Base-by-base conservation (phyloP, 2,329 filamentous ascomycete species). In the Leptographium wingfieldii region DNA sequence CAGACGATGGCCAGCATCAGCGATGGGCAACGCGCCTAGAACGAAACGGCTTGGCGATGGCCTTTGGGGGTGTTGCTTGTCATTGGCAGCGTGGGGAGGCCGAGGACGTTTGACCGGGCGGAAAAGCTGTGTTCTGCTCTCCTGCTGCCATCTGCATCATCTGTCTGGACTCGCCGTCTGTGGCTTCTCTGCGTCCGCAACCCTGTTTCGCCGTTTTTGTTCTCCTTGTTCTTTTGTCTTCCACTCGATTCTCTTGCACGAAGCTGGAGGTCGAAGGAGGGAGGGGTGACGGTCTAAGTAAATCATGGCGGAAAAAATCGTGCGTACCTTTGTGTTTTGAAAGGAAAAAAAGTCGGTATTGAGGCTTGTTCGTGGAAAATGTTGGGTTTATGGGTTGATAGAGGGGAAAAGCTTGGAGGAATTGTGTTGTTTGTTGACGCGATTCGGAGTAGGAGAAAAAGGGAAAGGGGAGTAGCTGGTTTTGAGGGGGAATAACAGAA, bases 381-480 rank as follows among this genome's bases (percentile, higher is more conserved):
- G 31, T 31, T 56, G 51, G 43, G 5, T 29, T 22, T 25, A 7
- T n/a, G 19, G 25, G 35, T 40, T 16, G 49, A 33, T 38, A n/a
- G 43, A 49, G 46, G 35, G 25, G 22, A 31, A 58, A 58, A 58
- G 57, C 49, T 58, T 38, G 33, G 55, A 10, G 33, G 12, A 35
- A 35, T 35, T 56, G 53, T 57, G 22, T 60, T 57, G 55, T 43
- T 57, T 55, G 55, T 55, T 43, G 49, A 60, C 59, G 55, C 55
- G 55, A 43, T 48, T 46, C 49, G 19, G 46, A 54, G 49, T 27
- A 43, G 53, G 29, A 59, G 43, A 51, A 56, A 61, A 51, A 49
- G 43, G 46, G 56, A 56, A 40, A 60, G 60, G 55, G 43, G 38
- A 58, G 59, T 51, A 55, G 22, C 27, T 12, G 53, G 53, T 58